These are phyloP conservation scores for Scortechinia acanthostroma DNA, from an alignment of 2,329 filamentous ascomycete species.

Conservation along the genomic window DNA sequence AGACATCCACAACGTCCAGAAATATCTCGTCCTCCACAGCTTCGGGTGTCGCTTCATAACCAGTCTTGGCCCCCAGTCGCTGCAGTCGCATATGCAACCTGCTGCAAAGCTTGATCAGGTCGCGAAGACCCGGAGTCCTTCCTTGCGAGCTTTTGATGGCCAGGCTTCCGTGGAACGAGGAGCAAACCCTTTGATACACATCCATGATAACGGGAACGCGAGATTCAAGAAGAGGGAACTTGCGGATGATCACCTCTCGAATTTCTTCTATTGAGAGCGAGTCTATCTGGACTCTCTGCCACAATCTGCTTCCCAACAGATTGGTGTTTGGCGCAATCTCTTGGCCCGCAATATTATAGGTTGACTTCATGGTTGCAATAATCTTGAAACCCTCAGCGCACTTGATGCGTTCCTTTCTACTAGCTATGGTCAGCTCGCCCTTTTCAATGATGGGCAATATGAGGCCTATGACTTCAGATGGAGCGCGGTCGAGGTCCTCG, in stretches of 20 bases:
- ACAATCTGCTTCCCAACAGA: constrained; percentile 79
- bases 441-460: constrained; percentile 87
- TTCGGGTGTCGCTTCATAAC: constrained; percentile 67
- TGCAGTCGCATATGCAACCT: constrained; percentile 64
- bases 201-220: constrained; percentile 50
- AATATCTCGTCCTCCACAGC: constrained; percentile 76
- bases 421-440: constrained; percentile 83
- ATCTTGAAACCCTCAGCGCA: constrained; percentile 82
- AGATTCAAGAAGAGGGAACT: constrained; percentile 63
- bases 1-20: constrained; percentile 87
- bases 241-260: constrained; percentile 62
- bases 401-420: constrained; percentile 75
- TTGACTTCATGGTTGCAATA: constrained; percentile 81
- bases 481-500: constrained; percentile 90
- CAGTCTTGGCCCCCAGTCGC: constrained; percentile 52
- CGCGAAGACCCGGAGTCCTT: constrained; percentile 61
- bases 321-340: constrained; percentile 52
- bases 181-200: constrained; percentile 46
- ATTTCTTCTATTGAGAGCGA: constrained; percentile 66
- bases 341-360: constrained; percentile 57
- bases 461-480: constrained; percentile 88
- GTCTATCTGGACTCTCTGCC: constrained; percentile 69
- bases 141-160: constrained; percentile 42
- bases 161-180: constrained; percentile 19
- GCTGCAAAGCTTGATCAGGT: constrained; percentile 86